A percentile compares a stretch with the other conserved stretches of the same genome.
Conservation (phyloP, 176 grass and related monocot species). For the Oryza australiensis region DNA sequence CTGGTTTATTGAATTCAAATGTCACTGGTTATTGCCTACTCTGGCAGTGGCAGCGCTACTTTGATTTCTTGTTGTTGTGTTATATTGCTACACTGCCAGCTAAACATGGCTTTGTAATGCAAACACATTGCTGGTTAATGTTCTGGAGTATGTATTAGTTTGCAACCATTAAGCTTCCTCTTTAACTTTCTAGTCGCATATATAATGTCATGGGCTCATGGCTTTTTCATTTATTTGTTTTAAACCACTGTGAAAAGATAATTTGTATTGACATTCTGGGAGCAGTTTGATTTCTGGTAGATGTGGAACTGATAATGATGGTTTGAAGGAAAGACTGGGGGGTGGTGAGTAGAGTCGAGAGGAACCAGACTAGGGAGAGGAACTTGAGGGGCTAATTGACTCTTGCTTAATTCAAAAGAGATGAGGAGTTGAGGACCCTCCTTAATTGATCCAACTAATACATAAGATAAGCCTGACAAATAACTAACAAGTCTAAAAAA, state of each 20-base stretch:
- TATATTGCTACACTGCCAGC: neutral
- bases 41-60: neutral
- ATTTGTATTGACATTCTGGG: constrained; percentile 13
- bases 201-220: neutral
- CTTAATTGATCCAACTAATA: neutral
- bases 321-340: neutral
- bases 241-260: neutral
- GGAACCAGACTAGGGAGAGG: neutral
- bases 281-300: constrained; percentile 7
- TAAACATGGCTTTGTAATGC: neutral
- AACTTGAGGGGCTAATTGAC: neutral
- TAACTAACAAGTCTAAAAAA: neutral
- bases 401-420: neutral
- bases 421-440: neutral
- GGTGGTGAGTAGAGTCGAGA: neutral
- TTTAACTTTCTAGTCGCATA: constrained; percentile 12
- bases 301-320: neutral
- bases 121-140: neutral
- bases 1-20: constrained; percentile 17
- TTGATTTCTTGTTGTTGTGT: neutral
- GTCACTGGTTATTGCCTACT: neutral
- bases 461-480: neutral
- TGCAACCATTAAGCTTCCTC: neutral
- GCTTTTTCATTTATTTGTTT: constrained; percentile 16
- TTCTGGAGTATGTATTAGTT: neutral